phyloP scores from a whole-genome alignment of 257 asterid genomes.

The Schizonepeta tenuifolia region DNA sequence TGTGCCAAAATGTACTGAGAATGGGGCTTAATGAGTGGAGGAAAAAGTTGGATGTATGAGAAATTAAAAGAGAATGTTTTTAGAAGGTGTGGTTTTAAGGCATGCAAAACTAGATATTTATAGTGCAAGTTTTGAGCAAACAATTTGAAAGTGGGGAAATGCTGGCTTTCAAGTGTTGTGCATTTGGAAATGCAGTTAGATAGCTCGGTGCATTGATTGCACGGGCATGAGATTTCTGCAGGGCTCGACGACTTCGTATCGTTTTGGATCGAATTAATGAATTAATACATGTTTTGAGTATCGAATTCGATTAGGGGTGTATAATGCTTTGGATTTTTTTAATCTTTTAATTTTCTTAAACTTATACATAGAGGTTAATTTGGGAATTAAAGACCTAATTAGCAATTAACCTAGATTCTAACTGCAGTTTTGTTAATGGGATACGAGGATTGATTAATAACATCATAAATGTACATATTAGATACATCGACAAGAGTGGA shows the following conservation, averaged over 20 bases:
- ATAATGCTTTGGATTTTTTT: no score
- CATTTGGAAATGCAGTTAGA: slow-evolving; percentile 33
- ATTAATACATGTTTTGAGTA: not conserved
- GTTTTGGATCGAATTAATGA: no score
- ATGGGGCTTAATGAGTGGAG: not conserved
- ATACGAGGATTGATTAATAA: no score
- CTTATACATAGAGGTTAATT: no score
- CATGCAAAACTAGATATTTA: slow-evolving; percentile 19
- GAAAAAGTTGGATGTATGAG: not conserved
- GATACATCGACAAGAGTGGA: no score
- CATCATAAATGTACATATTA: no score
- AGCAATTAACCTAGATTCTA: no score
- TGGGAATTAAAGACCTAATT: no score
- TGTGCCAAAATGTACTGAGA: not conserved
- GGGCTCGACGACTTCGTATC: not conserved
- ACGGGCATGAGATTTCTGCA: slow-evolving; percentile 42
- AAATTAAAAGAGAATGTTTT: not conserved
- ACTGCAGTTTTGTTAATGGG: no score
- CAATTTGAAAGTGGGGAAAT: slow-evolving; percentile 1
- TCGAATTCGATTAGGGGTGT: no score
- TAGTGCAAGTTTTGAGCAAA: slow-evolving; percentile 16
- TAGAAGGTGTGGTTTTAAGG: slow-evolving; percentile 17
- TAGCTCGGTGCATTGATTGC: slow-evolving; percentile 46
- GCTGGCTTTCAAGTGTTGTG: slow-evolving; percentile 16
- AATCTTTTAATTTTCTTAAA: no score